Evolutionary conservation across 148 eudicot genomes (phyloP).

Genomic region (Simmondsia chinensis): DNA sequence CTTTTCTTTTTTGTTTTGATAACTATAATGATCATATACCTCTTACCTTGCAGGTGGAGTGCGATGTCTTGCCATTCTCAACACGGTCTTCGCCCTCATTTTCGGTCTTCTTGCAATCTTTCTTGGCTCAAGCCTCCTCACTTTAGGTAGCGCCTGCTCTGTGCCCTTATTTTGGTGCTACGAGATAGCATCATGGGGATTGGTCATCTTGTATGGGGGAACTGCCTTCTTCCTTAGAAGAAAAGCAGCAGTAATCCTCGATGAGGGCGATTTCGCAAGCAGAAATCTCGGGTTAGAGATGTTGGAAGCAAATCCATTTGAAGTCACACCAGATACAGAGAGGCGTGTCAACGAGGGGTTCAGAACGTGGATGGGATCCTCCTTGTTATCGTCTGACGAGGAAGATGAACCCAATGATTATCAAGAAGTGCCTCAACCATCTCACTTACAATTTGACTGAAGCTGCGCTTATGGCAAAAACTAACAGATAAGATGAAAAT

Average conservation of each 20-base stretch:
- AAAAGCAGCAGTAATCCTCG: slow-evolving; percentile 59
- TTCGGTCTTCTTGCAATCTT: slow-evolving; percentile 78
- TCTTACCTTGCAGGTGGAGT: slow-evolving; percentile 57
- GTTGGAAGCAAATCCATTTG: slow-evolving; percentile 61
- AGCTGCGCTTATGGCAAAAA: too few species aligned
- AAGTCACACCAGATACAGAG: slow-evolving; percentile 72
- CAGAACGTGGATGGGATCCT: slow-evolving; percentile 88
- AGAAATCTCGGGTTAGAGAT: slow-evolving; percentile 70
- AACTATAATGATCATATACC: background rate
- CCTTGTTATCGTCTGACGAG: slow-evolving; percentile 80
- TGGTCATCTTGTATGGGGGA: slow-evolving; percentile 61
- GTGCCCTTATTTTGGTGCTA: slow-evolving; percentile 92
- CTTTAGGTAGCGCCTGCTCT: slow-evolving; percentile 77
- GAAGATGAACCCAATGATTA: slow-evolving; percentile 69
- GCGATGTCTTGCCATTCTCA: slow-evolving; percentile 80
- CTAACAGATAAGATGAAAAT: too few species aligned
- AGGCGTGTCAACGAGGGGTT: slow-evolving; percentile 85
- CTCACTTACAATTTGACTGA: too few species aligned
- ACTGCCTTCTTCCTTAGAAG: slow-evolving; percentile 61
- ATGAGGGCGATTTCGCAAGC: slow-evolving; percentile 41
- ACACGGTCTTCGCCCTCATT: slow-evolving; percentile 44
- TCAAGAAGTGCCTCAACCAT: slow-evolving; percentile 36
- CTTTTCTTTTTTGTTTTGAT: background rate
- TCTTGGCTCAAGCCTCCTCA: slow-evolving; percentile 79
- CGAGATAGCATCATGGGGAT: slow-evolving; percentile 76